Conservation (phyloP, 169 alveolate genomes). For the Cryptosporidium felis region DNA sequence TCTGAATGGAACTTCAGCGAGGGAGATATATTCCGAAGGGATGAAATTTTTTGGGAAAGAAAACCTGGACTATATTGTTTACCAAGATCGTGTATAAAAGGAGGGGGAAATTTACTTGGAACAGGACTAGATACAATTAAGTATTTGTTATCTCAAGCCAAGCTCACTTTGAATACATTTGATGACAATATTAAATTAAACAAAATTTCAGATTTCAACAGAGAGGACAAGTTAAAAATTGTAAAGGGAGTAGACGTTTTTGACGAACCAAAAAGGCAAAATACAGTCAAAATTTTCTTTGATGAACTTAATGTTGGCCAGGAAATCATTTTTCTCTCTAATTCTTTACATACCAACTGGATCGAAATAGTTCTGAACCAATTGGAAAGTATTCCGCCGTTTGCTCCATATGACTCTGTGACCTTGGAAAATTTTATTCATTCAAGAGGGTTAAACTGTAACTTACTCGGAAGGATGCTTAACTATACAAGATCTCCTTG, state of each 20-base stretch:
- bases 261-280: constrained; percentile 54
- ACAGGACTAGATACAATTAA: constrained; percentile 51
- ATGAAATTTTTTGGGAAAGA: constrained; percentile 59
- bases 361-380: constrained; percentile 36
- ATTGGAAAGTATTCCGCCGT: constrained; percentile 62
- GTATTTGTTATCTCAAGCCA: constrained; percentile 63
- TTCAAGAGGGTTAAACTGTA: constrained; percentile 59
- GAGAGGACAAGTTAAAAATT: constrained; percentile 28
- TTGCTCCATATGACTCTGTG: constrained; percentile 62
- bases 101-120: constrained; percentile 64
- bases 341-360: constrained; percentile 67
- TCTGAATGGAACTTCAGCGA: constrained; percentile 51
- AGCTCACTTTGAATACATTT: background rate
- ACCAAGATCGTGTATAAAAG: constrained; percentile 63
- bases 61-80: constrained; percentile 61
- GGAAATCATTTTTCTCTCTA: constrained; percentile 32
- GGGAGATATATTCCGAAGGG: constrained; percentile 61
- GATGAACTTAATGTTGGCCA: constrained; percentile 48
- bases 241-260: constrained; percentile 30
- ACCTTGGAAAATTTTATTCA: constrained; percentile 54
- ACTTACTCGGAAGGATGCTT: constrained; percentile 44
- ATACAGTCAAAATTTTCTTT: constrained; percentile 24
- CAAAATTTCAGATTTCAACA: background rate
- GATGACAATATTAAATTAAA: background rate
- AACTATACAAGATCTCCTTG: constrained; percentile 65